Percentiles rank a stretch among this genome's conserved stretches.
These are phyloP conservation scores for Dothistroma pini DNA, from an alignment of 2,329 filamentous ascomycete genomes.

Conservation along the genomic window DNA sequence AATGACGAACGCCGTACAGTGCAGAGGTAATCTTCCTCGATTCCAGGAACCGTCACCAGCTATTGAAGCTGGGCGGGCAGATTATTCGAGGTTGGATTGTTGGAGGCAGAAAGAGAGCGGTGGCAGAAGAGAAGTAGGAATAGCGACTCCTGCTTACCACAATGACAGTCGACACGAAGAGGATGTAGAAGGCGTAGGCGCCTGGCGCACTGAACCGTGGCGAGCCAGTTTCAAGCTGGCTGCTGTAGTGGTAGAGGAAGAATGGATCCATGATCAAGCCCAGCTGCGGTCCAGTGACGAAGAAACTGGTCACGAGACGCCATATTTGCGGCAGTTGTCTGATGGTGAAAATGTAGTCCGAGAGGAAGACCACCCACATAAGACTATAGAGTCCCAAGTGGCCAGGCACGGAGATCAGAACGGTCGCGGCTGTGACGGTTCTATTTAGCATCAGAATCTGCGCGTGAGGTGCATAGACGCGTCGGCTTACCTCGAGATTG, in stretches of 20 bases:
- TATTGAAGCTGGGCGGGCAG: conserved; percentile 51
- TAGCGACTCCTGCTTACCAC: conserved; percentile 59
- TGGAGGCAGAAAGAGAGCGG: conserved; percentile 19
- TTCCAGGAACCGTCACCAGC: conserved; percentile 54
- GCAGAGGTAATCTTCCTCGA: conserved; percentile 53
- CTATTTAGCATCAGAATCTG: conserved; percentile 54
- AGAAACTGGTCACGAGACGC: conserved; percentile 56
- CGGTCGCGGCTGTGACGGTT: conserved; percentile 62
- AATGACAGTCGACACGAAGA: conserved; percentile 68
- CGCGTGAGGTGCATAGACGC: conserved; percentile 10
- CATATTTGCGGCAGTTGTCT: conserved; percentile 58
- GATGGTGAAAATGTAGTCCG: conserved; percentile 44
- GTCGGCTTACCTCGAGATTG: conserved; percentile 58
- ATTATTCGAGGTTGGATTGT: conserved; percentile 55
- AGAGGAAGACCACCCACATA: conserved; percentile 54
- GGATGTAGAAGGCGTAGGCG: conserved; percentile 75
- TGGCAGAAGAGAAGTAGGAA: conserved; percentile 22
- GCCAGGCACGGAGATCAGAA: conserved; percentile 59
- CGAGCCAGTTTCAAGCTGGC: conserved; percentile 67
- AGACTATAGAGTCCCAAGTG: conserved; percentile 55
- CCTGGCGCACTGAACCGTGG: conserved; percentile 70
- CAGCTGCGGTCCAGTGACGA: conserved; percentile 54
- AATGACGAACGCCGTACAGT: conserved; percentile 49
- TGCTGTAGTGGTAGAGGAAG: conserved; percentile 74
- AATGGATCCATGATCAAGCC: conserved; percentile 69